Conservation (phyloP, 2,329 filamentous ascomycete species). For the Epichloe festucae region DNA sequence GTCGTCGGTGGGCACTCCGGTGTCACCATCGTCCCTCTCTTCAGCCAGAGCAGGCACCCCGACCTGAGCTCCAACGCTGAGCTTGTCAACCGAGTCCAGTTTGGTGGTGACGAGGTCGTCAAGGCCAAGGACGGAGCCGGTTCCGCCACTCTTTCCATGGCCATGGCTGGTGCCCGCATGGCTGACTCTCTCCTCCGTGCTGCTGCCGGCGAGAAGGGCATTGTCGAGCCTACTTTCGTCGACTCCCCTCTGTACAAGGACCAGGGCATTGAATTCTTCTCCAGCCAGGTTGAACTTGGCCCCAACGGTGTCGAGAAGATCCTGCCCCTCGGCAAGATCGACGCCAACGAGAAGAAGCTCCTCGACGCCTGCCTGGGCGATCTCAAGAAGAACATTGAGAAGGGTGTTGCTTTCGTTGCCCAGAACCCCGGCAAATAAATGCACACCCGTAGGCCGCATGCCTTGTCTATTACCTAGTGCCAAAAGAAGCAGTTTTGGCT, state of each 20-base stretch:
- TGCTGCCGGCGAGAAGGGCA: conserved; percentile 82
- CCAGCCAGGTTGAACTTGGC: conserved; percentile 88
- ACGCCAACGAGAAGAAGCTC: conserved; percentile 77
- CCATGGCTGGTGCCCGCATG: conserved; percentile 75
- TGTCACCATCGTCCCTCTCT: conserved; percentile 94
- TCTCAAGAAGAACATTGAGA: conserved; percentile 90
- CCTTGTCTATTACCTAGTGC: neutral
- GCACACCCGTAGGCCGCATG: neutral
- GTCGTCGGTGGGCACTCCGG: conserved; percentile 96
- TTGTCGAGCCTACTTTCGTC: conserved; percentile 92
- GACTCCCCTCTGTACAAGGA: conserved; percentile 98
- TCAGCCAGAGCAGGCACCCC: conserved; percentile 84
- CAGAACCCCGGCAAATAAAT: conserved; percentile 47
- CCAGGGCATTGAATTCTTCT: conserved; percentile 95
- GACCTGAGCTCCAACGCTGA: conserved; percentile 66
- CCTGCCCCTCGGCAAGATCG: conserved; percentile 71
- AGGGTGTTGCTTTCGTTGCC: conserved; percentile 57
- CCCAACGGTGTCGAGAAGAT: conserved; percentile 94
- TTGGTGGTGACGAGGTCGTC: conserved; percentile 98
- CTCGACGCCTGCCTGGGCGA: conserved; percentile 73
- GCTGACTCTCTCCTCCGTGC: conserved; percentile 91
- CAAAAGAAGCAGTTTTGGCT: neutral
- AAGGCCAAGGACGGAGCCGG: conserved; percentile 97
- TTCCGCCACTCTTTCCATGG: conserved; percentile 97
- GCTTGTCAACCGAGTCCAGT: conserved; percentile 91